Base-by-base conservation (phyloP, 2,329 filamentous ascomycete genomes). In the Pyrenochaeta sp. region DNA sequence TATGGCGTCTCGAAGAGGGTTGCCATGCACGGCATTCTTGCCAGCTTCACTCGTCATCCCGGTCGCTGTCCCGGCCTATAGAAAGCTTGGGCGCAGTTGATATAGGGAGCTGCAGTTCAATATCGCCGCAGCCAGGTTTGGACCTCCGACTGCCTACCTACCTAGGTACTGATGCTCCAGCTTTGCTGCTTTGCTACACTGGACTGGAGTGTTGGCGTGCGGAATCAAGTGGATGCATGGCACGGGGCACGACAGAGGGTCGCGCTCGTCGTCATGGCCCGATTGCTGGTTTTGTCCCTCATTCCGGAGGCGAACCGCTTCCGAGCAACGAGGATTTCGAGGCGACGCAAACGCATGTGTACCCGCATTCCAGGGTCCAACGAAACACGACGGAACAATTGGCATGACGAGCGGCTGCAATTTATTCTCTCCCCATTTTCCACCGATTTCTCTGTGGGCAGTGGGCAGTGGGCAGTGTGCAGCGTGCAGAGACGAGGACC, bases 201-300 rank as follows among this genome's bases (percentile, higher is more conserved):
- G 19, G 19, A 19, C 51, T 64, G 63, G 47, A 54, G 59, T 51
- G 58, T 65, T 28, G 42, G 12, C 25, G 24, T 13, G 42, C 61
- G 65, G 56, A 59, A 59, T 52, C 62, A 58, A 56, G 37, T 64
- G 56, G 56, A 66, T 71, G 65, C 67, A 71, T 61, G 62, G 63
- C 65, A 65, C 59, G 56, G 61, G 30, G 58, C 67, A 72, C 68
- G 50, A 59, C 66, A 69, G 58, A 57, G 32, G 52, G 57, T 55
- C 52, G 64, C 56, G 62, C 62, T 59, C 50, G 45, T 53, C 62
- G 58, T 62, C 65, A 63, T 39, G 36, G 36, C 36, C 58, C 59
- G 62, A 59, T 46, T 45, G 28, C 22, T 36, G 39, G 32, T n/a
- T 10, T 24, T 45, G 37, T 36, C 43, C 30, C 43, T 44, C 61